phyloP scores from a whole-genome alignment of 1,139 yeast species.

The Taphrina communis region DNA sequence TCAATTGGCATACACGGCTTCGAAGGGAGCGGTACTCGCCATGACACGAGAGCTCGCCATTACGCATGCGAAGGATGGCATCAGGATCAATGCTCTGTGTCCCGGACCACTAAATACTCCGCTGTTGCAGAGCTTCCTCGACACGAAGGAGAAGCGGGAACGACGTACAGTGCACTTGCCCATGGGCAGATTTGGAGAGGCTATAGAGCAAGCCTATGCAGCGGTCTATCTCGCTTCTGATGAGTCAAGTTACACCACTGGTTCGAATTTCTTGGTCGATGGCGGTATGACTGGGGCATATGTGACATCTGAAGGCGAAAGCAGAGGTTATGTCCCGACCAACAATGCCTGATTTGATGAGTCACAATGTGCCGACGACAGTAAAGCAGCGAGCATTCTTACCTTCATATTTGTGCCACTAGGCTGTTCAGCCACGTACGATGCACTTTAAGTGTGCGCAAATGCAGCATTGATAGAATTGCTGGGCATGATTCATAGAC shows the following conservation, averaged over 20 bases:
- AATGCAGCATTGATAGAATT: neutral
- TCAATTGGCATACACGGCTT: conserved; percentile 56
- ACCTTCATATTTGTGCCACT: neutral
- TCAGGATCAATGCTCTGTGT: conserved; percentile 74
- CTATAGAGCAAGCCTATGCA: conserved; percentile 83
- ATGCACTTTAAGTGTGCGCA: neutral
- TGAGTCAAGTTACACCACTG: conserved; percentile 82
- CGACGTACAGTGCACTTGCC: conserved; percentile 60
- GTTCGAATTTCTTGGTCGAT: conserved; percentile 80
- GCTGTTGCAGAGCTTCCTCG: conserved; percentile 62
- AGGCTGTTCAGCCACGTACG: too few relatives aligned
- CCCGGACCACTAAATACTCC: conserved; percentile 65
- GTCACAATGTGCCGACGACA: too few relatives aligned
- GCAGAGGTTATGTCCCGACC: conserved; percentile 26
- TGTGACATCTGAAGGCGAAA: conserved; percentile 31
- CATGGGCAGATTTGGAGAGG: conserved; percentile 56
- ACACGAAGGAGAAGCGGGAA: conserved; percentile 51
- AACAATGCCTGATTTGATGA: conserved; percentile 20
- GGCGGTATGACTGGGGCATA: conserved; percentile 62
- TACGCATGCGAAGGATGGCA: conserved; percentile 67
- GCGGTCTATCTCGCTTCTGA: conserved; percentile 78
- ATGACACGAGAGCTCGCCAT: conserved; percentile 71
- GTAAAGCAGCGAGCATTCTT: conserved; percentile 1
- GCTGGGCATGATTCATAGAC: neutral
- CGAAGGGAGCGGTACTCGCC: conserved; percentile 55